Base-by-base conservation (phyloP, 768 basidiomycete genomes). In the Lyophyllum semitale region DNA sequence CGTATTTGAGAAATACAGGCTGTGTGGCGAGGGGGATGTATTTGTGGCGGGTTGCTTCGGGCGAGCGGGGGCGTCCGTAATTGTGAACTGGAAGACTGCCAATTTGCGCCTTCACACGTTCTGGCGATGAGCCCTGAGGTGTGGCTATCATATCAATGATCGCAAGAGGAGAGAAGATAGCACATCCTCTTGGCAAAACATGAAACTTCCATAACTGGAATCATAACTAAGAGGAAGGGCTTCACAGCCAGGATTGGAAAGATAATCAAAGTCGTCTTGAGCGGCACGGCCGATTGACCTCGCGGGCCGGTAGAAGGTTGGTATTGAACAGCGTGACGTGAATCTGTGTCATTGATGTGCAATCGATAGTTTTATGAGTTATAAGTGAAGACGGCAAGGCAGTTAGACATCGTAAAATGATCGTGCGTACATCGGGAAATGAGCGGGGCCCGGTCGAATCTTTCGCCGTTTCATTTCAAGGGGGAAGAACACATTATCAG, bases 371-470 rank as follows among this genome's bases (percentile, higher is more conserved):
- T 20, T 1, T 23, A 17, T 17, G 18, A 40, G 25, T 41, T 30
- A n/a, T 9, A 15, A 18, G 17, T 1, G 29, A 30, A 25, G 5
- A 40, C 25, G n/a, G n/a, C n/a, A n/a, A 48, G 25, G 7, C 18
- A 29, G n/a, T 18, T 48, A 6, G 42, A 41, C 41, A 22, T 42
- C 27, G 38, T 51, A 27, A 40, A 42, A 48, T 23, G 20, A 29
- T 51, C 51, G 42, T 54, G 41, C 37, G 44, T 58, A 52, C 42
- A 27, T 59, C 53, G 61, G 58, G 53, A 32, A 55, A 58, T 60
- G 40, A 55, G 23, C 53, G 48, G 53, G 29, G n/a, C 35, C 7
- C 8, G 15, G 17, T 48, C 22, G 4, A 18, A 1, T n/a, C 15
- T 37, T 55, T 40, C 23, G 11, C 17, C 30, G 13, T 42, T 48